A percentile compares a stretch with the other conserved stretches of the same genome.
These are phyloP conservation scores for Sphaerobolus stellatus DNA, from an alignment of 1,284 basidiomycete genomes.

Conservation along the genomic window DNA sequence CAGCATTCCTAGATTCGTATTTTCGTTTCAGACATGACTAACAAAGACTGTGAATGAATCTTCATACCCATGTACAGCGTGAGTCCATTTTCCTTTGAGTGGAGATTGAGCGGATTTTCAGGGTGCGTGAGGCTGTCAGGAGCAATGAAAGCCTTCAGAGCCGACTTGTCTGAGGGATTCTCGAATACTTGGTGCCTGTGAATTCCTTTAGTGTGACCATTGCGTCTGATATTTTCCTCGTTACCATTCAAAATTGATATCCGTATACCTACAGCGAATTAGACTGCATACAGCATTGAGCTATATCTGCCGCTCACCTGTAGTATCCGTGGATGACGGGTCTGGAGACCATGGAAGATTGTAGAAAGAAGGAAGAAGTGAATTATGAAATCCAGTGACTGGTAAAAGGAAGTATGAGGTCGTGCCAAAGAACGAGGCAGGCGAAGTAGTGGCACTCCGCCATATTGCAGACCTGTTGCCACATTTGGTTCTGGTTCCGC, in stretches of 20 bases:
- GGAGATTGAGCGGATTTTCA: conserved; percentile 68
- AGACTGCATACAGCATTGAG: conserved; percentile 51
- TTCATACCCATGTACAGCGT: conserved; percentile 67
- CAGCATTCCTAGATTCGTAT: conserved; percentile 48
- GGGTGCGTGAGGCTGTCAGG: conserved; percentile 64
- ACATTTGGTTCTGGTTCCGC: too few species aligned
- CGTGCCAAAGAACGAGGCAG: too few species aligned
- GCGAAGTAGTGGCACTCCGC: too few species aligned
- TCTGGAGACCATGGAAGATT: neutral
- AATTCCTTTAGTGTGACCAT: neutral
- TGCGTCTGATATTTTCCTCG: neutral
- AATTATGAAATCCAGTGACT: too few species aligned
- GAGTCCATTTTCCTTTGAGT: conserved; percentile 55
- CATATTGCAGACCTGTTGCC: too few species aligned
- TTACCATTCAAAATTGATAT: conserved; percentile 75
- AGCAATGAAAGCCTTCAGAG: conserved; percentile 68
- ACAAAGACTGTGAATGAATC: neutral
- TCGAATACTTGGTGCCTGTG: conserved; percentile 45
- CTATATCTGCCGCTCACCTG: conserved; percentile 75
- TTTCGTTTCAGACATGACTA: neutral
- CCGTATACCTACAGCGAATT: conserved; percentile 58
- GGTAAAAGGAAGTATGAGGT: too few species aligned
- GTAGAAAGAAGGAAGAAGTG: too few species aligned
- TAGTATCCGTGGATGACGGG: conserved; percentile 68
- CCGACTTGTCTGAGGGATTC: conserved; percentile 51